These are phyloP conservation scores for Populus nigra DNA, from an alignment of 345 rosid genomes.

Conservation along the genomic window DNA sequence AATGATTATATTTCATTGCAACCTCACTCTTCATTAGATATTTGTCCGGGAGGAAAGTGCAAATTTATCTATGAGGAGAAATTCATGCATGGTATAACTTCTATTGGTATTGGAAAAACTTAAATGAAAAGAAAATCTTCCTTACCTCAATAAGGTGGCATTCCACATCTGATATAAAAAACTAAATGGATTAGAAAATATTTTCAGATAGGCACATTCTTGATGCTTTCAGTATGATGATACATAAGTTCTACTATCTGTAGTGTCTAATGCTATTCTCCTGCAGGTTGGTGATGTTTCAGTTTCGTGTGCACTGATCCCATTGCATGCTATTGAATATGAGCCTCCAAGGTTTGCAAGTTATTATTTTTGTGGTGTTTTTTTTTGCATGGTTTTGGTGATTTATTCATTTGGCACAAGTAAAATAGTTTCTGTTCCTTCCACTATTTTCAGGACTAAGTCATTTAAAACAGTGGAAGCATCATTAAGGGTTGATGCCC, in stretches of 20 bases:
- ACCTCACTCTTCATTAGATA: background rate
- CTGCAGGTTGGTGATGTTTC: slow-evolving; percentile 79
- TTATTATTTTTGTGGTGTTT: background rate
- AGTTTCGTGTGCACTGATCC: slow-evolving; percentile 73
- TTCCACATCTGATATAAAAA: background rate
- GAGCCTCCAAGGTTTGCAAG: slow-evolving; percentile 74
- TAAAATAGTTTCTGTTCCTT: slow-evolving; percentile 3
- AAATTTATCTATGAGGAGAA: background rate
- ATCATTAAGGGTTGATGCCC: slow-evolving; percentile 85
- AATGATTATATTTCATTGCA: background rate
- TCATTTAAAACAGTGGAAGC: slow-evolving; percentile 78
- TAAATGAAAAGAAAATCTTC: background rate
- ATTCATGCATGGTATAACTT: background rate
- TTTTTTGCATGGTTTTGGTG: background rate
- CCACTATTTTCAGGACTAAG: slow-evolving; percentile 55
- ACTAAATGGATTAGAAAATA: background rate
- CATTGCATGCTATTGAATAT: slow-evolving; percentile 75
- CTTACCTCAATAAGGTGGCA: background rate
- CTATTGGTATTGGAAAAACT: background rate
- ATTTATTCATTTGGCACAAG: slow-evolving; percentile 4
- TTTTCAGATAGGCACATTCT: background rate
- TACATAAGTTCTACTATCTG: background rate
- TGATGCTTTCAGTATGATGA: background rate
- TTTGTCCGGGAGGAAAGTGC: background rate
- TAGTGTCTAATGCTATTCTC: background rate